Evolutionary conservation across 164 flowering plant genomes (phyloP), one percentile per base, ranked within the genome.

Genomic region (Magnolia officinalis): DNA sequence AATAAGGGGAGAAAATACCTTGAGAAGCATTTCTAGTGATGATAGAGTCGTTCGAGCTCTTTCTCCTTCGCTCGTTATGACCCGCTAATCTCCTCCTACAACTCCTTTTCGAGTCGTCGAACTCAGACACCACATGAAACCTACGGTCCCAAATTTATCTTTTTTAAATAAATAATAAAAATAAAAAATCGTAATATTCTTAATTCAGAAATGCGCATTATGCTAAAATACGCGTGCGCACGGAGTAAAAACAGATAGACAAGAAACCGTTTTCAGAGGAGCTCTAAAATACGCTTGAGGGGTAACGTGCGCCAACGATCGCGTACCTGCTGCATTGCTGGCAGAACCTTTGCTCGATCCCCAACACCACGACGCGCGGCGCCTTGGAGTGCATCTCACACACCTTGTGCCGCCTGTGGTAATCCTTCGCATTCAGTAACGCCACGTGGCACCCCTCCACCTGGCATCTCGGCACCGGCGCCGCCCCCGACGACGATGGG

Each of bases 301-400:
- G 45, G 45, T 37, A 37, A 37, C 45, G 45, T 37, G 45, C 45
- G 45, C 45, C 45, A 37, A 37, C 45, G 45, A 11, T 16, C 61
- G 18, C 61, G 16, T 16, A 92, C 96, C 94, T 87, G 84, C 96
- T 92, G 64, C 94, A 92, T 83, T 92, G 96, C 75, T 91, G 96
- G 78, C 96, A 91, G 80, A 91, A 91, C 13, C 96, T 79, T 77
- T 91, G 92, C 37, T 88, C 87, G 14, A 81, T 61, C 7, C 96
- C 96, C 63, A 83, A 82, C 26, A 88, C 90, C 67, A 84, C 78
- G 16, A 89, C 96, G 26, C 76, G 86, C 2, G 96, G 89, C 5
- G 92, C 91, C 81, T 92, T 92, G 9, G 96, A 87, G 83, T 92
- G 96, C 83, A 85, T 71, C 81, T 89, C 92, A 70, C 96, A 92